A percentile compares a stretch with the other conserved stretches of the same genome.
phyloP scores from a whole-genome alignment of 2,329 filamentous ascomycete genomes.

The Nemania sp. region DNA sequence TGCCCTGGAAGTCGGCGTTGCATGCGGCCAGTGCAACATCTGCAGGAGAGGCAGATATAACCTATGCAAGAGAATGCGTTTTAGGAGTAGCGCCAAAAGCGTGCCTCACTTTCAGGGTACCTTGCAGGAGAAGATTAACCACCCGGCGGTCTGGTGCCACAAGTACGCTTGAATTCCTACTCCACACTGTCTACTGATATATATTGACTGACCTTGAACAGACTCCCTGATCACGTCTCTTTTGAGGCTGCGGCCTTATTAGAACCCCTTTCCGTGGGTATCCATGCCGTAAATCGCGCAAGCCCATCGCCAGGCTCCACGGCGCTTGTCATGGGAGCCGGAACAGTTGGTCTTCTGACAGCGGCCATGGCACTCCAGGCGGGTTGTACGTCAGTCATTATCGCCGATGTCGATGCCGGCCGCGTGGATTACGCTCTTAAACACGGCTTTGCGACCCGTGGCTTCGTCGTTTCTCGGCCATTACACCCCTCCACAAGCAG shows the following conservation, averaged over 20 bases:
- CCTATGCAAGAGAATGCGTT: conserved; percentile 64
- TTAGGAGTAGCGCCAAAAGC: conserved; percentile 65
- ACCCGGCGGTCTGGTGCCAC: conserved; percentile 65
- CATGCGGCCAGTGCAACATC: conserved; percentile 44
- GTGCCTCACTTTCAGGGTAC: conserved; percentile 68
- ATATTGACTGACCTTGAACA: conserved; percentile 39
- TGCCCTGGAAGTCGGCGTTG: conserved; percentile 47
- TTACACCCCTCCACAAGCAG: conserved; percentile 50
- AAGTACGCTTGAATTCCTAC: conserved; percentile 49
- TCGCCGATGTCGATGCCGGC: conserved; percentile 63
- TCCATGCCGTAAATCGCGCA: conserved; percentile 64
- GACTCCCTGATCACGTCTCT: conserved; percentile 62
- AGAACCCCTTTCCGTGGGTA: conserved; percentile 65
- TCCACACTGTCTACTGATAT: background rate
- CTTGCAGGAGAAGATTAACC: conserved; percentile 65
- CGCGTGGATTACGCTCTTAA: conserved; percentile 64
- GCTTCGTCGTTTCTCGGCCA: conserved; percentile 56
- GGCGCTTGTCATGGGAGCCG: conserved; percentile 67
- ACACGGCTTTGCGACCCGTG: conserved; percentile 63
- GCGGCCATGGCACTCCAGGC: conserved; percentile 66
- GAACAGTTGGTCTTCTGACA: conserved; percentile 65
- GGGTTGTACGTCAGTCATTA: conserved; percentile 62
- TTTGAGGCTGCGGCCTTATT: conserved; percentile 64
- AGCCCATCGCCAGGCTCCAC: conserved; percentile 56
- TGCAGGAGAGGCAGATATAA: conserved; percentile 62